A percentile compares a stretch with the other conserved stretches of the same genome.
Evolutionary conservation across 176 grass and related monocot genomes (phyloP).

Genomic region (Zizania latifolia): DNA sequence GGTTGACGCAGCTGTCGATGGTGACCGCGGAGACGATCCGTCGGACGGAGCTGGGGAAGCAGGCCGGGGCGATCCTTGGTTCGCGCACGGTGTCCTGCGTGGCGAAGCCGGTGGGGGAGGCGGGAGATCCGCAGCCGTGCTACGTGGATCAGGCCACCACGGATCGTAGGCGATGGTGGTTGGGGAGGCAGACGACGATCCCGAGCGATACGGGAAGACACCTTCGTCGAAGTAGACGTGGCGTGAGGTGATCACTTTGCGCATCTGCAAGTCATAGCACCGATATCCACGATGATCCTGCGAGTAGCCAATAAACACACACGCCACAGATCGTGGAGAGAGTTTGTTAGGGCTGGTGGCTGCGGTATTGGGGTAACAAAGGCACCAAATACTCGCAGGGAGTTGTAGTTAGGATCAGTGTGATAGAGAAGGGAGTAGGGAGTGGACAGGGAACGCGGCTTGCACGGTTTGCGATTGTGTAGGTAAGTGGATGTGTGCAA

Average conservation of each 20-base stretch:
- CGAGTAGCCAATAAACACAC: neutral
- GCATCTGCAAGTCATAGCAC: neutral
- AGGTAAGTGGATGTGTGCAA: no score
- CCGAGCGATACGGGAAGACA: neutral
- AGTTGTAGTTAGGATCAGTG: neutral
- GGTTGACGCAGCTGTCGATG: no score
- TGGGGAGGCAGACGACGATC: no score
- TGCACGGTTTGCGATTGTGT: neutral
- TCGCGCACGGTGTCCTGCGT: no score
- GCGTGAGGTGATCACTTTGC: neutral
- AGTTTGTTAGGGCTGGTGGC: neutral
- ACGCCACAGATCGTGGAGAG: neutral
- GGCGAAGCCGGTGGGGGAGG: no score
- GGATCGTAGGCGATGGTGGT: no score
- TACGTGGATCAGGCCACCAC: no score
- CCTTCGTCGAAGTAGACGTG: neutral
- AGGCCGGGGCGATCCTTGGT: no score
- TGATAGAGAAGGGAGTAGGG: rapidly evolving
- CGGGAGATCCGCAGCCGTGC: no score
- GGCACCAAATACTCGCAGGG: neutral
- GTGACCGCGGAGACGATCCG: no score
- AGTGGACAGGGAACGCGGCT: neutral
- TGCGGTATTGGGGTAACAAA: no score
- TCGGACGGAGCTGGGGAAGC: no score
- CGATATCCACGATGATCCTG: neutral